These are phyloP conservation scores for Eimeria praecox DNA, from an alignment of 169 alveolate genomes.

Conservation along the genomic window DNA sequence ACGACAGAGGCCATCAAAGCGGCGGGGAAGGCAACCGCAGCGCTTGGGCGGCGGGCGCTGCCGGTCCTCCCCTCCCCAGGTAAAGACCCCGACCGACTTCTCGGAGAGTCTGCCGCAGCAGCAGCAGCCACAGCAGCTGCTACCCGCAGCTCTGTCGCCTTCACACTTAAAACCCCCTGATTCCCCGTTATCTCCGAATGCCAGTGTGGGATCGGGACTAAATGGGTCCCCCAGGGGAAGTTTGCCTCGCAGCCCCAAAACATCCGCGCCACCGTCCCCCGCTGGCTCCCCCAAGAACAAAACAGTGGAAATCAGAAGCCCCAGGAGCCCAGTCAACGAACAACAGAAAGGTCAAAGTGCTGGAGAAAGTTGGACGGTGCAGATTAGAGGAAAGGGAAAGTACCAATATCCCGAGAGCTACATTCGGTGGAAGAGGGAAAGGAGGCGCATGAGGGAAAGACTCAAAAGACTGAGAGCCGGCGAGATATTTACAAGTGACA, in stretches of 20 bases:
- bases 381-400: conserved; percentile 50
- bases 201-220: neutral
- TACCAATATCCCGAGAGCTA: conserved; percentile 31
- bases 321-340: neutral
- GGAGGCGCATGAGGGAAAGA: conserved; percentile 21
- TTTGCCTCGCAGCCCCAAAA: neutral
- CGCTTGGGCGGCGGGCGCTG: neutral
- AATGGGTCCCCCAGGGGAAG: neutral
- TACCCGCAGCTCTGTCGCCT: neutral
- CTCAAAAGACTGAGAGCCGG: conserved; percentile 43
- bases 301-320: neutral
- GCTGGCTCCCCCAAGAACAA: neutral
- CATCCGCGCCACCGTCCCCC: neutral
- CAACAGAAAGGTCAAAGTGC: neutral
- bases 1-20: neutral
- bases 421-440: conserved; percentile 42
- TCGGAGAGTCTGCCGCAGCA: neutral
- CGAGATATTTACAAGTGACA: conserved; percentile 32
- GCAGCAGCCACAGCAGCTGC: neutral
- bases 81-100: neutral
- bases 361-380: conserved; percentile 24
- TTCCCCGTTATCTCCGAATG: neutral
- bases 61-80: neutral
- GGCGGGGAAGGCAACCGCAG: neutral
- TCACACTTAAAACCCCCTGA: neutral